Evolutionary conservation across 1,139 yeast species (phyloP), one percentile per base, ranked within the genome.

Genomic region (Hyphopichia wangnamkhiaoensis): DNA sequence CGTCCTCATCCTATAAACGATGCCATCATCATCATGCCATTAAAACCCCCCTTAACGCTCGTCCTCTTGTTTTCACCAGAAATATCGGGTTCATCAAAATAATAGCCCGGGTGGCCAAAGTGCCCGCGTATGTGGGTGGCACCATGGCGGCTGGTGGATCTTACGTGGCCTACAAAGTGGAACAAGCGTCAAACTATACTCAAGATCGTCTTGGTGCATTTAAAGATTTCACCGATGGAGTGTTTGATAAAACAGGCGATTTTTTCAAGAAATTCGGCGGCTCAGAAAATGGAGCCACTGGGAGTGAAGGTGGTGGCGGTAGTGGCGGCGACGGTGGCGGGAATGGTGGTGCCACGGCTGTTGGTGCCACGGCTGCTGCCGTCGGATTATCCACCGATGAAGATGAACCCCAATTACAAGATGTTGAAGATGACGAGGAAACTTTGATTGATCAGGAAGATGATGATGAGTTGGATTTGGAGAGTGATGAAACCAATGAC

Each of bases 111-210:
- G 68, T 68, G 2, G 74, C 80, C 3, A 77, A 79, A 43, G 61
- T 85, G 1, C 95, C 95, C 0, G 91, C 89, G 0, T 88, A 88
- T 48, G 65, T 88, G 1, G 96, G 96, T 1, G 95, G 96, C 7
- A 89, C 96, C 0, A 63, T 90, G 33, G 96, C 95, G 1, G 98
- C 97, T 7, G 96, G 95, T 3, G 95, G 96, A 0, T 85, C 96
- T 3, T 93, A 90, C 56, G 83, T 90, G 34, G 89, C 91, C 21
- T 90, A 90, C 59, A 91, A 93, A 59, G 86, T 90, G 3, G 95
- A 90, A 43, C 95, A 91, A 61, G 95, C 95, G 0, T 75, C 89
- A 1, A 71, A 61, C 31, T 88, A 76, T 51, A 79, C 96, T 0
- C 73, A 72, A 39, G 95, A 86, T 44, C 79, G 79, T 56, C 53